These are phyloP conservation scores for Rhodotorula sp. DNA, from an alignment of 1,284 basidiomycete species.

Conservation along the genomic window DNA sequence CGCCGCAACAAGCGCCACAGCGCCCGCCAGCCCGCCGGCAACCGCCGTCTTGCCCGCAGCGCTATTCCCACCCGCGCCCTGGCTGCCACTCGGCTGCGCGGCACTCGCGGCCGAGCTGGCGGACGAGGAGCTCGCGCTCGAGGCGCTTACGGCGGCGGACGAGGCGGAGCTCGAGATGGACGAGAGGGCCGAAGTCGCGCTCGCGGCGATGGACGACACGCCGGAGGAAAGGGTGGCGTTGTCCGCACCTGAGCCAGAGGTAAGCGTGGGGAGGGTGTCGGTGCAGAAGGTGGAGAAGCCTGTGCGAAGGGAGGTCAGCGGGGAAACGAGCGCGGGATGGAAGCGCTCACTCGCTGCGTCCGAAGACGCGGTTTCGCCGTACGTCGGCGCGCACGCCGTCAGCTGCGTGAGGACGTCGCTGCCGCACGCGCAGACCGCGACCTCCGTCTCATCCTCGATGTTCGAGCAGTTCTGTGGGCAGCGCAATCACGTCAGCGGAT, in stretches of 20 bases:
- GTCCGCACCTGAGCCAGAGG: not conserved
- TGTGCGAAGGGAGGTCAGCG: not conserved
- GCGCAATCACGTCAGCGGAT: not conserved
- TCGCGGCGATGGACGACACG: not conserved
- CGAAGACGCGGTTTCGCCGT: not conserved
- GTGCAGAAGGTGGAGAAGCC: slow-evolving; percentile 23
- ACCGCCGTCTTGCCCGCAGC: not conserved
- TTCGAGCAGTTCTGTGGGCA: not conserved
- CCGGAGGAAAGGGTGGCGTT: slow-evolving; percentile 3
- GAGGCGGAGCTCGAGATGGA: not conserved
- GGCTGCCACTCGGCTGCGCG: not conserved
- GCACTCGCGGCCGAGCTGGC: not conserved
- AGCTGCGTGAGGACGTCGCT: not conserved
- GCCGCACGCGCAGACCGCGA: slow-evolving; percentile 19
- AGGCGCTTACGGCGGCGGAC: not conserved
- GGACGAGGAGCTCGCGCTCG: not conserved
- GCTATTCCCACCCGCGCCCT: not conserved
- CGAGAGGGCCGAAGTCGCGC: slow-evolving; percentile 2
- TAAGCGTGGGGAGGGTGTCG: slow-evolving; percentile 13
- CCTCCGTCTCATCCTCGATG: not conserved
- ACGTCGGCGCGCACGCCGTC: slow-evolving; percentile 9
- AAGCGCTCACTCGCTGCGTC: slow-evolving; percentile 10
- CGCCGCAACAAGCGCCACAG: not conserved
- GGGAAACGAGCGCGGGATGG: no score
- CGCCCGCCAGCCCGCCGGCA: not conserved